These are phyloP conservation scores for Calonectria pseudoreteaudii DNA, from an alignment of 2,329 filamentous ascomycete species.

Conservation along the genomic window DNA sequence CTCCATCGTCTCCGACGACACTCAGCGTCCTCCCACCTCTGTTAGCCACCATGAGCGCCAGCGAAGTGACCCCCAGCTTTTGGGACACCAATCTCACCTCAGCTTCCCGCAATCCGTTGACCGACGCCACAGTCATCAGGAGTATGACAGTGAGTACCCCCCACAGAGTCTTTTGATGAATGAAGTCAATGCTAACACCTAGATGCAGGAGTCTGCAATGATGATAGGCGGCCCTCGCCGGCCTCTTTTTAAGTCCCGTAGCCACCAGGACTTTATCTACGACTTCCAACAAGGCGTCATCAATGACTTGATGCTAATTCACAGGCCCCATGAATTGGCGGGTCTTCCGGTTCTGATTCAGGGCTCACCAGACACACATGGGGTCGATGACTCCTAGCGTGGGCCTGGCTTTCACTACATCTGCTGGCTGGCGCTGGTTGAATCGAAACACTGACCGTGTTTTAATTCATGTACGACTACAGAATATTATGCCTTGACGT, in stretches of 20 bases:
- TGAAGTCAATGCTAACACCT: constrained; percentile 35
- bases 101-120: constrained; percentile 23
- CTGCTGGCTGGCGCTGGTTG: not conserved
- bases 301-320: constrained; percentile 24
- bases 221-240: constrained; percentile 28
- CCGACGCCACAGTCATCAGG: constrained; percentile 33
- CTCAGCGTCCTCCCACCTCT: constrained; percentile 15
- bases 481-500: not conserved
- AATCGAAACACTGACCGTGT: not conserved
- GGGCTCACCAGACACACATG: not conserved
- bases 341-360: not conserved
- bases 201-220: constrained; percentile 31
- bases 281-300: constrained; percentile 10
- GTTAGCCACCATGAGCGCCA: constrained; percentile 26
- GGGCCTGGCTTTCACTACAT: not conserved
- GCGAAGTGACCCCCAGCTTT: constrained; percentile 22
- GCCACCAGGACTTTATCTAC: constrained; percentile 1
- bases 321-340: not conserved
- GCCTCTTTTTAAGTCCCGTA: constrained; percentile 26
- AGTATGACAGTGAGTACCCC: constrained; percentile 41
- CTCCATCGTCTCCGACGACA: constrained; percentile 26
- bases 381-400: not conserved
- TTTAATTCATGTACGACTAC: not conserved
- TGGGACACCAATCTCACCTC: constrained; percentile 19
- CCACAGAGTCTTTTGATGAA: constrained; percentile 25